Base-by-base conservation (phyloP, 192 early-diverging fungal species). In the Entophlyctis luteolus region DNA sequence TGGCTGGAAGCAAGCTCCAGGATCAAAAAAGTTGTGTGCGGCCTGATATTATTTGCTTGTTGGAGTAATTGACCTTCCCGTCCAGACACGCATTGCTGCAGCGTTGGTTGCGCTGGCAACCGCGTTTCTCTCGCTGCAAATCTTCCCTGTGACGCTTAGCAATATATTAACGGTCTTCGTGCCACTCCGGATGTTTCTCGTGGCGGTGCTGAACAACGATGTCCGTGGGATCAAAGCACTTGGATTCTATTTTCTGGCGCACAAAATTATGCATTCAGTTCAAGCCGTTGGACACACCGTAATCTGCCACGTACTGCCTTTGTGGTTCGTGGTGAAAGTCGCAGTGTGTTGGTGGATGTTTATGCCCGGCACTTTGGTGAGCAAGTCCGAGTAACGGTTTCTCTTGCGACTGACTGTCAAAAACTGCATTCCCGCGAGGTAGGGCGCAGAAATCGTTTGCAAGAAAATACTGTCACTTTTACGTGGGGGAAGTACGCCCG, bases 321-420 rank as follows among this genome's bases (percentile, higher is more conserved):
- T 63, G 28, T 63, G 38, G 38, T 63, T 63, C 25, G n/a, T 63
- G 60, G 42, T 47, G 16, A 63, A 63, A 49, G 60, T 63, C 2
- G 42, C 27, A 1, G n/a, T 47, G n/a, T 63, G 60, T 31, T 63
- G 60, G 60, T 63, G 60, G 60, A 4, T 49, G 42, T 47, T 47
- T 28, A 33, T 63, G 4, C 60, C 60, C 1, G 10, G 20, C 1
- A 34, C 60, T n/a, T 14, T 47, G 60, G 60, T 63, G 10, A 48
- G 27, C 16, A 0, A 14, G 25, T 57, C n/a, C 42, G n/a, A n/a
- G n/a, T n/a, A n/a, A n/a, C n/a, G n/a, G n/a, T n/a, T n/a, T n/a
- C n/a, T n/a, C n/a, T n/a, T n/a, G n/a, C n/a, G n/a, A n/a, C n/a
- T n/a, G n/a, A n/a, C n/a, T n/a, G n/a, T n/a, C n/a, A n/a, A n/a